Conservation (phyloP, 768 basidiomycete species). For the Suillus decipiens region DNA sequence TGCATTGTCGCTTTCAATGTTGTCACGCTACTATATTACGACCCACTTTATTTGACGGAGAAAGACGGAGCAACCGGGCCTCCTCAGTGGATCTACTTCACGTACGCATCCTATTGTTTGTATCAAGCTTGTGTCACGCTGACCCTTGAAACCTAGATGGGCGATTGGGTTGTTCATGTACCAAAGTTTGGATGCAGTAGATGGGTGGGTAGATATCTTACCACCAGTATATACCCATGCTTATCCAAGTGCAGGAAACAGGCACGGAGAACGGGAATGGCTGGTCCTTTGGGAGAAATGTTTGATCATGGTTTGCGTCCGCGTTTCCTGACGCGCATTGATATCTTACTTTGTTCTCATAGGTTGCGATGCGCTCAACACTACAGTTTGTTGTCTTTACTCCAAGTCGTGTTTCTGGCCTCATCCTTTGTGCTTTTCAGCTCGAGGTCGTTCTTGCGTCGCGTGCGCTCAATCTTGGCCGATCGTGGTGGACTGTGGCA, state of each 20-base stretch:
- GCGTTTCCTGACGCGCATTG: background rate
- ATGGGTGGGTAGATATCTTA: constrained; percentile 58
- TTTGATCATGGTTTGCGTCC: constrained; percentile 85
- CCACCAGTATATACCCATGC: constrained; percentile 19
- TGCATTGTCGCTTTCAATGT: constrained; percentile 83
- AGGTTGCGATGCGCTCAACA: constrained; percentile 95
- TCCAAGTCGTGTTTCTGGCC: constrained; percentile 8
- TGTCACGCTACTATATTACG: constrained; percentile 77
- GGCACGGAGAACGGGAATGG: constrained; percentile 93
- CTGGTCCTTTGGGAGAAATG: constrained; percentile 96
- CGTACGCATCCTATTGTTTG: constrained; percentile 49
- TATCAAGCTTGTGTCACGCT: constrained; percentile 5
- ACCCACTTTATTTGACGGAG: constrained; percentile 73
- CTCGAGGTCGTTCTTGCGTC: constrained; percentile 83
- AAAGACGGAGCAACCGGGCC: constrained; percentile 61
- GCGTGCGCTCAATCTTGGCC: constrained; percentile 86
- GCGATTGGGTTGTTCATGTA: constrained; percentile 87
- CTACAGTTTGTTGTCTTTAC: constrained; percentile 58
- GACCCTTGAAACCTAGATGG: constrained; percentile 55
- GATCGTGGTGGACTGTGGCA: constrained; percentile 97
- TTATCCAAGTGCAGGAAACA: constrained; percentile 67
- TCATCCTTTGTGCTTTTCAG: constrained; percentile 38
- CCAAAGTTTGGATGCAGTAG: constrained; percentile 87
- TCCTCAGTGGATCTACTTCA: constrained; percentile 89
- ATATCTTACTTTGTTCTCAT: background rate